Base-by-base conservation (phyloP, 441 rosid species). In the Biscutella auriculata region DNA sequence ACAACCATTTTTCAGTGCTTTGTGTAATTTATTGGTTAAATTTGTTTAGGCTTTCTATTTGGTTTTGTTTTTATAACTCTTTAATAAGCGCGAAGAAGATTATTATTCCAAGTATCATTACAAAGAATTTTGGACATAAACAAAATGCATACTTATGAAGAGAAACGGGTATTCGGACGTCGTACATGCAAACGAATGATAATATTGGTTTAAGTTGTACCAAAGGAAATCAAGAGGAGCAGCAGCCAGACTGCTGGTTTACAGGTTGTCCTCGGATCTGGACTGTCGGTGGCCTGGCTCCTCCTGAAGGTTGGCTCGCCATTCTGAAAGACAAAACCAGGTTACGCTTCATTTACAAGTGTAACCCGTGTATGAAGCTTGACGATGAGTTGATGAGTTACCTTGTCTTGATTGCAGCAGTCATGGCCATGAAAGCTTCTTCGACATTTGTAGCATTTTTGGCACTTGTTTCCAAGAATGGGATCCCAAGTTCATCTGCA, bases 261-360 rank as follows among this genome's bases (percentile, higher is more conserved):
- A 90, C 87, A 4, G 95, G 89, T 72, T 87, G 94, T 59, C 97
- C 97, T 16, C 87, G 81, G 35, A 90, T 76, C 77, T 85, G 84
- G 72, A 90, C 97, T 0, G 97, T 84, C 3, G 95, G 83, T 17
- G 94, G 87, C 74, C 84, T 83, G 8, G 89, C 81, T 70, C 78
- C 82, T 77, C 77, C 78, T 27, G 88, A 82, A 7, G 97, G 97
- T 76, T 90, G 97, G 78, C 84, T 89, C 9, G 94, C 95, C 95
- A 87, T 87, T 77, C 95, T 89, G 37, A 53, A 47, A 16, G 39
- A 16, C 5, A 5, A 32, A 16, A 26, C 9, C 1, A 47, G 14
- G 34, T 35, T 56, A 29, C 16, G 6, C 5, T 7, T 28, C 8
- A n/a, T 52, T 53, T 34, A 16, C 1, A n/a, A 19, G 8, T 16